phyloP scores from a whole-genome alignment of 805 yeast genomes.

The Candida verbasci region DNA sequence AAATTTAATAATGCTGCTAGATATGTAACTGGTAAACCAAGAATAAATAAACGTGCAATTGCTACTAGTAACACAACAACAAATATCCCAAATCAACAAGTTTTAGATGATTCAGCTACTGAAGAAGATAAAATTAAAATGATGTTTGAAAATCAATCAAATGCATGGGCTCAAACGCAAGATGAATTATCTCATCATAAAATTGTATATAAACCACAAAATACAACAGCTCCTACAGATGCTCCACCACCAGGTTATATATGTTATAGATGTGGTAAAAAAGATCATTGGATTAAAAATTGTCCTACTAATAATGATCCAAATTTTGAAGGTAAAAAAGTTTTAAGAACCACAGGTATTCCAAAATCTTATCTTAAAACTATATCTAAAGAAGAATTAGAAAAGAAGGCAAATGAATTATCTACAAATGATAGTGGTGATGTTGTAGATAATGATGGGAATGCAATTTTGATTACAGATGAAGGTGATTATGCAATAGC shows the following conservation, averaged over 20 bases:
- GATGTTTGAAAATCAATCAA: constrained; percentile 91
- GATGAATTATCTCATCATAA: constrained; percentile 84
- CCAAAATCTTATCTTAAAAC: constrained; percentile 89
- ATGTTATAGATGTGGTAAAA: constrained; percentile 94
- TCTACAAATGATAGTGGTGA: constrained; percentile 40
- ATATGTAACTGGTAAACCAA: constrained; percentile 70
- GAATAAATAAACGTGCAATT: constrained; percentile 39
- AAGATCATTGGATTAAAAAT: constrained; percentile 89
- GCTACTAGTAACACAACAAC: constrained; percentile 13
- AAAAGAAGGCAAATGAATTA: constrained; percentile 34
- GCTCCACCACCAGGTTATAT: constrained; percentile 94
- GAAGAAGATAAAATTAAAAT: constrained; percentile 87
- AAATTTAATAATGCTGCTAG: constrained; percentile 58
- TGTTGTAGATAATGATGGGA: constrained; percentile 41
- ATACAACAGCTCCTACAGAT: constrained; percentile 48
- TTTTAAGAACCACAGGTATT: constrained; percentile 94
- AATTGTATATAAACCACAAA: constrained; percentile 50
- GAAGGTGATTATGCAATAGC: constrained; percentile 95
- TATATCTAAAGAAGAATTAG: constrained; percentile 72
- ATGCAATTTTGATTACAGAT: constrained; percentile 79
- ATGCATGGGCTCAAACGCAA: constrained; percentile 94
- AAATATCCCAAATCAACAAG: constrained; percentile 16
- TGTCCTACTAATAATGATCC: constrained; percentile 96
- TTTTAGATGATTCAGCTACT: constrained; percentile 40
- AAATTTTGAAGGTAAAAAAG: constrained; percentile 86